Evolutionary conservation across 1,284 basidiomycete genomes (phyloP), one percentile per base, ranked within the genome.

Genomic region (Cryptococcus floricola): DNA sequence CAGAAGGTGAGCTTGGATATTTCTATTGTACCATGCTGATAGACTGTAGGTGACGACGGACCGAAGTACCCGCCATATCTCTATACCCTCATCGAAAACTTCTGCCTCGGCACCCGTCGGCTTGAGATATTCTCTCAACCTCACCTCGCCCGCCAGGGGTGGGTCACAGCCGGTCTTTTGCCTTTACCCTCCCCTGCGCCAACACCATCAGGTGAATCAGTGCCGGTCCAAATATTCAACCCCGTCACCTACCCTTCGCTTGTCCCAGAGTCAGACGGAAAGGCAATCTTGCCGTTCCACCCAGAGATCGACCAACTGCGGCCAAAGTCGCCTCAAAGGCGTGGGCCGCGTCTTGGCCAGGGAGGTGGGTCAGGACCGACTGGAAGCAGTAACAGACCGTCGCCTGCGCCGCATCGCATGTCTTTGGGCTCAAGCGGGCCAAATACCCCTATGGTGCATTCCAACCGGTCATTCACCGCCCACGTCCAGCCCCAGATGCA

Each of bases 31-130:
- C 31, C 47, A 49, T 34, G 31, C 48, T 39, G 34, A 50, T 8
- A 13, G 18, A 19, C 13, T 18, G 44, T 10, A 52, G 51, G 37
- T 19, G 31, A 50, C 34, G 37, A 41, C 23, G 9, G 3, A 85
- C 84, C 12, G 81, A 85, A 57, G 91, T 96, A 77, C 27, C 95
- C 95, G 1, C 90, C 92, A 18, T 95, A 98, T 72, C 89, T 95
- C 79, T 94, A 97, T 78, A 87, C 87, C 10, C 82, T 98, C 34
- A 89, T 98, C 68, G 95, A 99, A 76, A 97, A 96, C 77, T 98
- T 99, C 74, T 98, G 95, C 71, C 87, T 96, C 53, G 95, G 95
- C 12, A 84, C 89, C 0, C 87, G 95, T 8, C 85, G 95, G 1
- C 83, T 99, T 23, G 92, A 98, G 73, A 78, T 99, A 10, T 98